A percentile compares a stretch with the other conserved stretches of the same genome.
phyloP scores from a whole-genome alignment of 2,329 filamentous ascomycete genomes.

The Bertia moriformis region DNA sequence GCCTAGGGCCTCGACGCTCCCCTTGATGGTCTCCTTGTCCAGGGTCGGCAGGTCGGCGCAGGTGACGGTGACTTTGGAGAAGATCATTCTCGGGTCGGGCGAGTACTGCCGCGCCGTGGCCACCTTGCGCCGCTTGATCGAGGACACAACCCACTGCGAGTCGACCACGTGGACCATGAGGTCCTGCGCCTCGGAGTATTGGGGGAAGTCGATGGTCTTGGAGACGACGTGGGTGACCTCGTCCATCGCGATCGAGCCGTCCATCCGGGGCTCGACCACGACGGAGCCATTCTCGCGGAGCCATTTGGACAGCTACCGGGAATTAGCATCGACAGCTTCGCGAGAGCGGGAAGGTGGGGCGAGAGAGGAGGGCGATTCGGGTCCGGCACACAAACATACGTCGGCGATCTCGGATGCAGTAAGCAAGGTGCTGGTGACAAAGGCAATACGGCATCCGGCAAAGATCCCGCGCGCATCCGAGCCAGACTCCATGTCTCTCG shows the following conservation, averaged over 20 bases:
- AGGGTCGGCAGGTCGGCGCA: conserved; percentile 72
- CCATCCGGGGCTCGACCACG: conserved; percentile 27
- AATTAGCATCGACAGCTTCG: not conserved
- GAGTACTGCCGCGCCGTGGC: conserved; percentile 73
- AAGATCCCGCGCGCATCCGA: not conserved
- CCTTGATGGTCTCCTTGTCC: conserved; percentile 84
- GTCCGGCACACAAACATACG: not conserved
- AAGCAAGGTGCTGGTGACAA: not conserved
- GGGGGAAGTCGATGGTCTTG: conserved; percentile 74
- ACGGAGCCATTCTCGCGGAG: conserved; percentile 25
- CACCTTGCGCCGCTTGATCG: conserved; percentile 53
- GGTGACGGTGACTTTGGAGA: conserved; percentile 69
- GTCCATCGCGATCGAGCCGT: conserved; percentile 31
- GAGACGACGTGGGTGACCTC: conserved; percentile 43
- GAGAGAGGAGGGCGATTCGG: not conserved
- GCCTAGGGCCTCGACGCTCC: conserved; percentile 76
- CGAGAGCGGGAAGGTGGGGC: not conserved
- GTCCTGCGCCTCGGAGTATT: conserved; percentile 62
- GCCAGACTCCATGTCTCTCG: not conserved
- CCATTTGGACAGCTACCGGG: not conserved
- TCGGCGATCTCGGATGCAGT: not conserved
- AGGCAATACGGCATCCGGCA: not conserved
- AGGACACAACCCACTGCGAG: conserved; percentile 64
- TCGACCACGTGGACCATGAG: conserved; percentile 74
- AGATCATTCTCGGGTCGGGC: conserved; percentile 80